Evolutionary conservation across 495 filamentous ascomycete species (phyloP).

Genomic region (Daldinia grandis): DNA sequence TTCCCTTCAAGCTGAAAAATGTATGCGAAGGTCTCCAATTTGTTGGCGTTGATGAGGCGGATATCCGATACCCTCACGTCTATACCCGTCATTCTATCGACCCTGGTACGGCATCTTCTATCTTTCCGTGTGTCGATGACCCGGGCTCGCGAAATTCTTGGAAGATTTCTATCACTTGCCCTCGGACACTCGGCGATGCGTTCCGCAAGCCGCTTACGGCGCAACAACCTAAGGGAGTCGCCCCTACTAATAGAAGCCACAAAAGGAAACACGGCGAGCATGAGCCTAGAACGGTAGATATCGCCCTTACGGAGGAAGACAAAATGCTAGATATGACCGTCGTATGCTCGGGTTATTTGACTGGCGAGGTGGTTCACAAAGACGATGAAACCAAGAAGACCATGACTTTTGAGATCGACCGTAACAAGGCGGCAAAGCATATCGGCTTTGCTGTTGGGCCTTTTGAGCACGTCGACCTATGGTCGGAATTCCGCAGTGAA

Average conservation of each 20-base stretch:
- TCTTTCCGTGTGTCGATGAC: constrained; percentile 94
- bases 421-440: constrained; percentile 80
- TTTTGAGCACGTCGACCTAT: constrained; percentile 90
- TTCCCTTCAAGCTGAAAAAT: constrained; percentile 77
- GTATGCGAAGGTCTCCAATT: constrained; percentile 90
- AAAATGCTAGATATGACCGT: constrained; percentile 86
- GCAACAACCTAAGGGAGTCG: constrained; percentile 23
- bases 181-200: constrained; percentile 86
- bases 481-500: constrained; percentile 81
- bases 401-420: constrained; percentile 76
- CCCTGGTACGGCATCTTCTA: constrained; percentile 79
- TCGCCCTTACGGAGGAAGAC: constrained; percentile 73
- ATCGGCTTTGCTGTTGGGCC: constrained; percentile 92
- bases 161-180: constrained; percentile 86
- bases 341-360: constrained; percentile 86
- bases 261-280: constrained; percentile 50
- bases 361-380: constrained; percentile 79
- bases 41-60: constrained; percentile 80
- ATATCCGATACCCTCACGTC: constrained; percentile 84
- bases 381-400: constrained; percentile 80
- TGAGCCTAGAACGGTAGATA: constrained; percentile 43
- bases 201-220: constrained; percentile 58
- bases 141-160: constrained; percentile 79
- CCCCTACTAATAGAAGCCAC: constrained; percentile 28
- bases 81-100: constrained; percentile 84